These are phyloP conservation scores for Huntiella omanensis DNA, from an alignment of 2,329 filamentous ascomycete species.

Conservation along the genomic window DNA sequence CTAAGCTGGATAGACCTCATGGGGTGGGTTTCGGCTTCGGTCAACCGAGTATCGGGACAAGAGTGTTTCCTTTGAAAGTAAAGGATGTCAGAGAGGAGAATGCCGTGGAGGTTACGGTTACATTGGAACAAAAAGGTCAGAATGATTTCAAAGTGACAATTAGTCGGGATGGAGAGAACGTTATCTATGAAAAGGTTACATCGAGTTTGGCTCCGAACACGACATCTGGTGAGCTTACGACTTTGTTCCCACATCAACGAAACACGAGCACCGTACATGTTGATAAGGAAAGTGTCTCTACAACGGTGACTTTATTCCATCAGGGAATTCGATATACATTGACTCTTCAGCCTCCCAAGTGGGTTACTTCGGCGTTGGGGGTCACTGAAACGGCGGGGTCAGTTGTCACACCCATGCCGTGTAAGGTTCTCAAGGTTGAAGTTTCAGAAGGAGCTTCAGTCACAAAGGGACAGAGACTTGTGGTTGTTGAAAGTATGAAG, in stretches of 20 bases:
- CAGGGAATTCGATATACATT: constrained; percentile 41
- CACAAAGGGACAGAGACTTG: constrained; percentile 66
- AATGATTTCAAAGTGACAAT: background rate
- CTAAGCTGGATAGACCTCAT: background rate
- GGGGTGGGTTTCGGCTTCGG: background rate
- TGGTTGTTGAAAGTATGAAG: constrained; percentile 85
- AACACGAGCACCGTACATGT: constrained; percentile 50
- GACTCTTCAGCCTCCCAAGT: constrained; percentile 43
- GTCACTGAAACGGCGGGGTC: constrained; percentile 64
- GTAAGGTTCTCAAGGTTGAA: constrained; percentile 83
- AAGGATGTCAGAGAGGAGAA: background rate
- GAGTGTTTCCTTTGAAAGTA: constrained; percentile 2
- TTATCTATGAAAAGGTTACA: background rate
- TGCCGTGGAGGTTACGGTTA: background rate
- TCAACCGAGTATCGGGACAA: background rate
- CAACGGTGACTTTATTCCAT: constrained; percentile 55
- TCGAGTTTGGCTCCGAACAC: constrained; percentile 8
- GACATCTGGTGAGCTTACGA: constrained; percentile 28
- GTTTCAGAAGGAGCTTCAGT: constrained; percentile 67
- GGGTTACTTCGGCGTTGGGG: constrained; percentile 77
- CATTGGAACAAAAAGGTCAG: background rate
- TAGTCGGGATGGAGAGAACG: background rate
- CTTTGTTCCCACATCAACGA: constrained; percentile 67
- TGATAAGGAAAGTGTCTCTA: constrained; percentile 22
- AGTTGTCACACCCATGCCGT: constrained; percentile 88